Base-by-base conservation (phyloP, 1,139 yeast genomes). In the Debaryomyces coudertii region DNA sequence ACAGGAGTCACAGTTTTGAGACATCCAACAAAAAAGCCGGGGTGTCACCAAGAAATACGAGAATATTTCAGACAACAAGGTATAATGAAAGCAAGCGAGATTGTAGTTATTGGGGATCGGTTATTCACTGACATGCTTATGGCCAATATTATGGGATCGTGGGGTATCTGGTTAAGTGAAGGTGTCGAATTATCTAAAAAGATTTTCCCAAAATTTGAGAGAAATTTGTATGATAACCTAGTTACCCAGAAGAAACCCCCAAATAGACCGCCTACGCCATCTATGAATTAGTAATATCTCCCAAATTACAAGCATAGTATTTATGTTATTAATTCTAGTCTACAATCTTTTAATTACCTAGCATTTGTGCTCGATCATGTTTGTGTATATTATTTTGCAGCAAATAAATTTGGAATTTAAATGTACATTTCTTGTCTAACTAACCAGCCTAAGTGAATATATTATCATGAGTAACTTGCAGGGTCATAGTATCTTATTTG, bases 91-190 rank as follows among this genome's bases (percentile, higher is more conserved):
- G 80, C 95, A 0, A 62, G 73, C 14, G 88, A 92, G 54, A 82
- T 93, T 18, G 90, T 90, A 0, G 85, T 93, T 4, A 80, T 93
- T 15, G 99, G 99, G 0, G 99, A 93, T 57, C 69, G 99, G 31
- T 73, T 93, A 33, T 83, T 90, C 66, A 93, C 99, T 0, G 99
- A 93, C 63, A 80, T 93, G 49, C 69, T 92, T 45, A 88, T 93
- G 97, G 97, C 97, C 15, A 92, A 92, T 57, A 76, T 85, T 76
- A 90, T 92, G 96, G 96, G 96, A 0, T 77, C 96, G 0, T 80
- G 83, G 68, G 89, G 95, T 0, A 76, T 90, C 5, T 93, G 98
- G 97, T 61, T 93, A 1, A 71, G 77, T 47, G 83, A 83, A 42
- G 97, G 97, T 2, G 96, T 90, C 1, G 73, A 75, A 44, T 71